Evolutionary conservation across 306 rosid species (phyloP).

Genomic region (Quercus ilex): DNA sequence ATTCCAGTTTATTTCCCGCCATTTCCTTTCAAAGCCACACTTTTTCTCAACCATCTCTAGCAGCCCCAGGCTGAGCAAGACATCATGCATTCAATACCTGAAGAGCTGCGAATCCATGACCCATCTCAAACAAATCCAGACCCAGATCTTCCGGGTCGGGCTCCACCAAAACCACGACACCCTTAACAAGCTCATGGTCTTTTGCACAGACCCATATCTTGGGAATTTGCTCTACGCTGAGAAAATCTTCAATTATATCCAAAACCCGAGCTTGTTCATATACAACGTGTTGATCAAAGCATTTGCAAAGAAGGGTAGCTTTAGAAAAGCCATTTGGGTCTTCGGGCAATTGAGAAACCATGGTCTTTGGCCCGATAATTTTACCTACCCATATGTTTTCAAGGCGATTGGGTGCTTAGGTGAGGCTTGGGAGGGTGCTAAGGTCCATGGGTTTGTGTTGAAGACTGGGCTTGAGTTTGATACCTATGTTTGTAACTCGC

Average conservation of each 20-base stretch:
- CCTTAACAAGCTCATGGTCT: conserved; percentile 27
- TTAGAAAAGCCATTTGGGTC: conserved; percentile 21
- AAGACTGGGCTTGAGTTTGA: conserved; percentile 34
- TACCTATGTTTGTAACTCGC: conserved; percentile 40
- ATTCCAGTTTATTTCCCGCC: conserved; percentile 14
- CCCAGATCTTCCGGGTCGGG: conserved; percentile 31
- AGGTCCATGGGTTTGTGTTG: conserved; percentile 36
- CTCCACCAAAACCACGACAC: conserved; percentile 26
- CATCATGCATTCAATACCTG: conserved; percentile 30
- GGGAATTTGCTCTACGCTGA: conserved; percentile 32
- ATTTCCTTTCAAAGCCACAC: neutral
- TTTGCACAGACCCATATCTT: conserved; percentile 29
- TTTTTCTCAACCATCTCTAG: neutral
- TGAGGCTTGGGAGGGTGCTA: conserved; percentile 21
- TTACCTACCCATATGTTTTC: conserved; percentile 39
- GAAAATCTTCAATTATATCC: conserved; percentile 18
- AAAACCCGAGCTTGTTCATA: conserved; percentile 30
- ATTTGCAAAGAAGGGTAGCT: conserved; percentile 17
- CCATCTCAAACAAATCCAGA: conserved; percentile 38
- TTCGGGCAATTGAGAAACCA: conserved; percentile 26
- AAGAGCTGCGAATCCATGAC: conserved; percentile 29
- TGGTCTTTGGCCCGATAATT: conserved; percentile 35
- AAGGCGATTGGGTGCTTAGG: conserved; percentile 39
- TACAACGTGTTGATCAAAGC: conserved; percentile 36
- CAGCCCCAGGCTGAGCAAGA: neutral